These are phyloP conservation scores for Selaginella tamariscina DNA, from an alignment of 75 land plant genomes.

Conservation along the genomic window DNA sequence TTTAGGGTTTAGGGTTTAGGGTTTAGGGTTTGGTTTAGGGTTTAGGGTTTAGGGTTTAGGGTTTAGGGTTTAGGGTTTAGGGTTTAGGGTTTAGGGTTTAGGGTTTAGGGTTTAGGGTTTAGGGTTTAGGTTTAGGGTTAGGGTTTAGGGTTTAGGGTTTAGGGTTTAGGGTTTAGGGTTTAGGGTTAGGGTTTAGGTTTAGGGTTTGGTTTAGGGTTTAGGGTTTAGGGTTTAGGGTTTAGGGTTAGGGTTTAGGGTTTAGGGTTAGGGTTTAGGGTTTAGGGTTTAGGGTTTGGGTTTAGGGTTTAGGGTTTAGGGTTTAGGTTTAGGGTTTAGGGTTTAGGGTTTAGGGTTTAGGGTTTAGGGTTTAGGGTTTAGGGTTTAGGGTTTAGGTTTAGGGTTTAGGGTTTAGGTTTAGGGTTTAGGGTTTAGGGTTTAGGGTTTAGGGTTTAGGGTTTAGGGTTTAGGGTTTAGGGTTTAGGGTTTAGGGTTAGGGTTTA, in stretches of 20 bases:
- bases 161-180: slow-evolving; percentile 14
- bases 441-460: too few relatives aligned
- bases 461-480: slow-evolving; percentile 10
- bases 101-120: slow-evolving; percentile 17
- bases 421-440: too few relatives aligned
- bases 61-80: slow-evolving; percentile 1
- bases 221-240: slow-evolving; percentile 14
- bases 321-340: slow-evolving; percentile 10
- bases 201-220: too few relatives aligned
- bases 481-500: slow-evolving; percentile 4
- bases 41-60: slow-evolving; percentile 15
- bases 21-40: too few relatives aligned
- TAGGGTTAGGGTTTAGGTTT: slow-evolving; percentile 14
- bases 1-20: slow-evolving; percentile 18
- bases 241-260: slow-evolving; percentile 5
- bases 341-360: slow-evolving; percentile 12
- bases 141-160: slow-evolving; percentile 11
- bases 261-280: slow-evolving; percentile 15
- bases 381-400: slow-evolving; percentile 13
- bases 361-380: slow-evolving; percentile 3
- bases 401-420: too few relatives aligned
- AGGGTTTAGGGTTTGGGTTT: slow-evolving; percentile 15
- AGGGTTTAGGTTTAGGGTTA: slow-evolving; percentile 15
- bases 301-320: slow-evolving; percentile 14
- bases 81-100: slow-evolving; percentile 13